Conservation (phyloP, 305 asterid genomes). For the Fraxinus nigra region DNA sequence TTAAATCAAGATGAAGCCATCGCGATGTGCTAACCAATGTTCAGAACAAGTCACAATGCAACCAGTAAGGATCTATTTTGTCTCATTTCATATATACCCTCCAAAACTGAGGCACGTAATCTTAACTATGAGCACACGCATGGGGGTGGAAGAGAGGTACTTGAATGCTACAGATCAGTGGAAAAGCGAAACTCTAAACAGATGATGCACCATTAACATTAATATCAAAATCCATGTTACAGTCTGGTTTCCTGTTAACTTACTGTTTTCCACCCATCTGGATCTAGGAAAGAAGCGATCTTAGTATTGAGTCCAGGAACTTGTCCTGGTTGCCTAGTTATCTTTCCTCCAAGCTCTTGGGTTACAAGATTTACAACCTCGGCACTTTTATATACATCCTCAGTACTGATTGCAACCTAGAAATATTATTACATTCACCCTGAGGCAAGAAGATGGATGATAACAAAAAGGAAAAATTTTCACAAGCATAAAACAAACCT, state of each 20-base stretch:
- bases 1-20: background rate
- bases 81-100: background rate
- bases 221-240: background rate
- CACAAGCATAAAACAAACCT: slow-evolving; percentile 45
- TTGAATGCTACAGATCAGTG: background rate
- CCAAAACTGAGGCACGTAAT: background rate
- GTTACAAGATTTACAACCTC: slow-evolving; percentile 71
- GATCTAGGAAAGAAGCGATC: slow-evolving; percentile 81
- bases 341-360: slow-evolving; percentile 89
- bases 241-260: slow-evolving; percentile 26
- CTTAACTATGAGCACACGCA: background rate
- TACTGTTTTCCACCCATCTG: slow-evolving; percentile 98
- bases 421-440: background rate
- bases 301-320: slow-evolving; percentile 86
- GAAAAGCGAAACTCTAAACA: background rate
- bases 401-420: slow-evolving; percentile 75
- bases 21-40: background rate
- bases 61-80: background rate
- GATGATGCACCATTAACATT: background rate
- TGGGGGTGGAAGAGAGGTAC: background rate
- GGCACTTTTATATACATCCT: slow-evolving; percentile 84
- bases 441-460: slow-evolving; percentile 11
- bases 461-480: background rate
- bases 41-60: background rate
- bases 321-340: slow-evolving; percentile 84